These are phyloP conservation scores for Candida tetrigidarum DNA, from an alignment of 1,139 yeast genomes.

Conservation along the genomic window DNA sequence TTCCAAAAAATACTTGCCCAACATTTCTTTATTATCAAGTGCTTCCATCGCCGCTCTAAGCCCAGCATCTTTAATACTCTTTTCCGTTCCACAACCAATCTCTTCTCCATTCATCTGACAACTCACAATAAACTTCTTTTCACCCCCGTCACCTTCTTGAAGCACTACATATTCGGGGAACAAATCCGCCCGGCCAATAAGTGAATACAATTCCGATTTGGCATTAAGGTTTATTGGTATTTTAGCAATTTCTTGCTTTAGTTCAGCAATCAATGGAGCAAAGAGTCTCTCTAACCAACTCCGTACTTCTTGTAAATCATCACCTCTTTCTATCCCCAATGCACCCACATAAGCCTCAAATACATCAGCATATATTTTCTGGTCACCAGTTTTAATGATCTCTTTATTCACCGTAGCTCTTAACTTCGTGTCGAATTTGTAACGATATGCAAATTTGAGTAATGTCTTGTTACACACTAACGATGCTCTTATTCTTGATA, in stretches of 20 bases:
- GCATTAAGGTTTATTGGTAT: slow-evolving; percentile 59
- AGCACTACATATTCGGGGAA: slow-evolving; percentile 68
- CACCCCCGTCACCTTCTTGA: slow-evolving; percentile 56
- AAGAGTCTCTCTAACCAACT: slow-evolving; percentile 65
- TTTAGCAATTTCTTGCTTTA: slow-evolving; percentile 30
- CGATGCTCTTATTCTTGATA: slow-evolving; percentile 71
- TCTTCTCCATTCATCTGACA: slow-evolving; percentile 63
- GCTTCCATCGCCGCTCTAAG: slow-evolving; percentile 74
- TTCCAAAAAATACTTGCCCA: slow-evolving; percentile 71
- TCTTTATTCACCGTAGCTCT: slow-evolving; percentile 48
- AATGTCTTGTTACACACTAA: slow-evolving; percentile 78
- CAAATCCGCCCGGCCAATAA: slow-evolving; percentile 74
- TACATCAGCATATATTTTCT: slow-evolving; percentile 71
- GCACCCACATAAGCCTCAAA: slow-evolving; percentile 96
- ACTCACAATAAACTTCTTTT: slow-evolving; percentile 59
- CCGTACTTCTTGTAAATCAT: slow-evolving; percentile 50
- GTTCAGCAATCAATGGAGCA: slow-evolving; percentile 29
- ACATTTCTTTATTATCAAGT: slow-evolving; percentile 55
- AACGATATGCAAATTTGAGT: slow-evolving; percentile 69
- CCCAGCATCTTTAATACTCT: slow-evolving; percentile 69
- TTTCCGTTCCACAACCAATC: slow-evolving; percentile 64
- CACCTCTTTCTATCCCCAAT: slow-evolving; percentile 60
- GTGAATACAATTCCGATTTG: slow-evolving; percentile 77
- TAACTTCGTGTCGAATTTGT: slow-evolving; percentile 69
- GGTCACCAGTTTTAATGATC: slow-evolving; percentile 39